phyloP scores from a whole-genome alignment of 192 early-diverging fungal genomes.

The Backusella sp. region DNA sequence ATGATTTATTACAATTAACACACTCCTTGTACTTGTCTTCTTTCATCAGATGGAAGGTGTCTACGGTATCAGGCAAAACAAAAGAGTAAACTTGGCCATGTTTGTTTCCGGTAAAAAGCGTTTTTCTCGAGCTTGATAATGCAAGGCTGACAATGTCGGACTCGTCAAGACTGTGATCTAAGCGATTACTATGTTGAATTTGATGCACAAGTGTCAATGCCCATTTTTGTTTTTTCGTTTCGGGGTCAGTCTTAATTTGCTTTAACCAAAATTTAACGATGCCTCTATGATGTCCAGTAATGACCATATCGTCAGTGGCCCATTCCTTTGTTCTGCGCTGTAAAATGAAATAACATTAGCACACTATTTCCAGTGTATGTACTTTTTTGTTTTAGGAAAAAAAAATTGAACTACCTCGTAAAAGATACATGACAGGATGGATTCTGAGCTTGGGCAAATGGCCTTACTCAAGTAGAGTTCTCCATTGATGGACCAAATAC shows the following conservation, averaged over 20 bases:
- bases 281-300: constrained; percentile 59
- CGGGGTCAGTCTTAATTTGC: constrained; percentile 7
- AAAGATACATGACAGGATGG: constrained; percentile 50
- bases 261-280: constrained; percentile 41
- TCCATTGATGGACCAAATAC: constrained; percentile 63
- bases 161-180: constrained; percentile 26
- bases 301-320: constrained; percentile 43
- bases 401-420: constrained; percentile 39
- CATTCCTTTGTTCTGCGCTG: constrained; percentile 38
- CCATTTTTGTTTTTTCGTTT: constrained; percentile 32
- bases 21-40: constrained; percentile 47
- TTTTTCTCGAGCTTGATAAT: constrained; percentile 24
- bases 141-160: constrained; percentile 35
- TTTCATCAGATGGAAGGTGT: constrained; percentile 47
- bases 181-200: constrained; percentile 39
- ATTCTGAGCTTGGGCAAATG: constrained; percentile 43
- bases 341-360: not conserved
- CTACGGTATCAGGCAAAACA: constrained; percentile 50
- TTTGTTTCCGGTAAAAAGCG: constrained; percentile 49
- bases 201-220: constrained; percentile 33
- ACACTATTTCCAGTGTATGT: not conserved
- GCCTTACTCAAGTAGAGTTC: constrained; percentile 53
- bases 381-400: not conserved
- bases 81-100: constrained; percentile 44
- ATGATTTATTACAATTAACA: constrained; percentile 46